These are phyloP conservation scores for Ophiosphaerella narmari DNA, from an alignment of 2,329 filamentous ascomycete genomes.

Conservation along the genomic window DNA sequence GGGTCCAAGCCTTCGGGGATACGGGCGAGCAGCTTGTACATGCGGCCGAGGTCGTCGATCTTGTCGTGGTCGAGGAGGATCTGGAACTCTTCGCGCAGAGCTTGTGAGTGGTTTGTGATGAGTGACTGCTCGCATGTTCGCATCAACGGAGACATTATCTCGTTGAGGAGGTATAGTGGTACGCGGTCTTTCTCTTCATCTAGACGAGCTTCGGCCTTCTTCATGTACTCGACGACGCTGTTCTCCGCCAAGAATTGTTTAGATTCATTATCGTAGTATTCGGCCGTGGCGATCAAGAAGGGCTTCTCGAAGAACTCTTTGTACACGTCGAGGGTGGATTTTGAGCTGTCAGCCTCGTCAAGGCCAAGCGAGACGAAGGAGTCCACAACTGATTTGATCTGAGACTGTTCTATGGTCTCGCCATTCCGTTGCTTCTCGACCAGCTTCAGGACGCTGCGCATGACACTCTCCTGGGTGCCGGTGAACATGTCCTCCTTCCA, in stretches of 20 bases:
- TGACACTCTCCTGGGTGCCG: slow-evolving; percentile 82
- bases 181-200: slow-evolving; percentile 95
- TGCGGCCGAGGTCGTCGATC: slow-evolving; percentile 91
- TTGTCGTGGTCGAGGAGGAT: slow-evolving; percentile 90
- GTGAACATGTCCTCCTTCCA: slow-evolving; percentile 93
- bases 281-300: slow-evolving; percentile 81
- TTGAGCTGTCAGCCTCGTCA: slow-evolving; percentile 89
- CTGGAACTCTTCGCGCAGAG: slow-evolving; percentile 96
- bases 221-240: slow-evolving; percentile 99
- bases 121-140: slow-evolving; percentile 86
- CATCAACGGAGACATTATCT: slow-evolving; percentile 84
- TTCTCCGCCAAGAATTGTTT: slow-evolving; percentile 95
- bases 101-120: slow-evolving; percentile 81
- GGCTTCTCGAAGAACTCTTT: slow-evolving; percentile 89
- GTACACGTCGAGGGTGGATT: slow-evolving; percentile 95
- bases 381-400: slow-evolving; percentile 96
- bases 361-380: slow-evolving; percentile 93
- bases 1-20: slow-evolving; percentile 93
- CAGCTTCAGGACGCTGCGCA: slow-evolving; percentile 91
- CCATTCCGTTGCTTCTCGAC: slow-evolving; percentile 97
- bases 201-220: slow-evolving; percentile 90
- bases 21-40: slow-evolving; percentile 89
- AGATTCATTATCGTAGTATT: slow-evolving; percentile 90
- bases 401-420: slow-evolving; percentile 94
- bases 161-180: slow-evolving; percentile 84